Evolutionary conservation across 331 rosid genomes (phyloP).

Genomic region (Rhamnella rubrinervis): DNA sequence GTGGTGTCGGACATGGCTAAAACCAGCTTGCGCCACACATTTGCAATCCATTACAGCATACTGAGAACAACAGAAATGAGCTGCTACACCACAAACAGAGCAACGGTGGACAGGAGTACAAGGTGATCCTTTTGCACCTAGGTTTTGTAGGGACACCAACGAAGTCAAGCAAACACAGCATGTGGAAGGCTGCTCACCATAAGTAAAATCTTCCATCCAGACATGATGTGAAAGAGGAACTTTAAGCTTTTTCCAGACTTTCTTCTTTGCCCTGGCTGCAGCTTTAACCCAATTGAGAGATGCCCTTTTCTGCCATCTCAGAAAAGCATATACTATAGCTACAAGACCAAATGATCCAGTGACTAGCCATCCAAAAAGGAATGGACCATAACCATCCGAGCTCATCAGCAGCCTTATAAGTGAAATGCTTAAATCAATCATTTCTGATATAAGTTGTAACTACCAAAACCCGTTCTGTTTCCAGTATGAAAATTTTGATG

Average conservation of each 20-base stretch:
- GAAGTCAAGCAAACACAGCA: conserved; percentile 76
- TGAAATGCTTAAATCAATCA: conserved; percentile 44
- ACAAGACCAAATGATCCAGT: conserved; percentile 64
- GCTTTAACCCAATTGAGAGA: conserved; percentile 74
- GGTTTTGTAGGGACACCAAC: conserved; percentile 55
- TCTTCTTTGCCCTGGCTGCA: conserved; percentile 75
- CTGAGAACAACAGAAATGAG: conserved; percentile 70
- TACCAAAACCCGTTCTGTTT: conserved; percentile 5
- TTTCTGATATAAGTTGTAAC: conserved; percentile 23
- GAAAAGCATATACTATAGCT: conserved; percentile 52
- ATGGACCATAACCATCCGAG: conserved; percentile 40
- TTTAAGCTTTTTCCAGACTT: conserved; percentile 63
- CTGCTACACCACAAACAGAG: conserved; percentile 79
- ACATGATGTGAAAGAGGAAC: conserved; percentile 59
- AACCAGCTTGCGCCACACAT: conserved; percentile 75
- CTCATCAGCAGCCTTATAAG: conserved; percentile 40
- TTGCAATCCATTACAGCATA: conserved; percentile 67
- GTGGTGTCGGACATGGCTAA: conserved; percentile 61
- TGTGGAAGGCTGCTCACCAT: conserved; percentile 62
- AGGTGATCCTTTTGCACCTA: conserved; percentile 46
- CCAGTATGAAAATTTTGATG: background rate
- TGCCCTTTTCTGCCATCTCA: conserved; percentile 68
- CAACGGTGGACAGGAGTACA: conserved; percentile 66
- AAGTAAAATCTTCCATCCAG: conserved; percentile 69
- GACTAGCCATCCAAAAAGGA: conserved; percentile 58